Percentiles rank a stretch among this genome's conserved stretches.
Evolutionary conservation across 345 rosid genomes (phyloP).

Genomic region (Corymbia maculata): DNA sequence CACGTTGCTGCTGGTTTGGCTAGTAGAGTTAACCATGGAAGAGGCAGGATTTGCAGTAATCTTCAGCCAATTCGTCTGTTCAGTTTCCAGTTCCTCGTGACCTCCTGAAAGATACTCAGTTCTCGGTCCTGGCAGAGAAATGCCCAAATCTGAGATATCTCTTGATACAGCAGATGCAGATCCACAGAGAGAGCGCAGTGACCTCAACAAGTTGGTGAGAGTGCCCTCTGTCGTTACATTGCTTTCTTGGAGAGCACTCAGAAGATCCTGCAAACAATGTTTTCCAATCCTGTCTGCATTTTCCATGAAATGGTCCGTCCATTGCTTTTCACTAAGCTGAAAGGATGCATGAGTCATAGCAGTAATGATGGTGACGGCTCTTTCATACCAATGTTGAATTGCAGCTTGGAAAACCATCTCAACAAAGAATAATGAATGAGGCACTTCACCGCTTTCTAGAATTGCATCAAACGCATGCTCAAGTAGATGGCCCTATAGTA

Average conservation of each 20-base stretch:
- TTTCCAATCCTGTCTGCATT: conserved; percentile 22
- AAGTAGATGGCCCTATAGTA: conserved; percentile 56
- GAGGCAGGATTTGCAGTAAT: neutral
- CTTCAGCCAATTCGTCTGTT: neutral
- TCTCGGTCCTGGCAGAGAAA: neutral
- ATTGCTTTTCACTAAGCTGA: conserved; percentile 66
- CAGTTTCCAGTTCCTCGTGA: neutral
- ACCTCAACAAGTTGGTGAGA: conserved; percentile 47
- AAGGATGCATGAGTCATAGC: conserved; percentile 67
- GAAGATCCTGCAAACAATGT: conserved; percentile 34
- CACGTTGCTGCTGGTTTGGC: fast-evolving
- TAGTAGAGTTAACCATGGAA: neutral
- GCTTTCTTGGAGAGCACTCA: conserved; percentile 34
- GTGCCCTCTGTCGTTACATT: conserved; percentile 42
- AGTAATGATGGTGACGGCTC: conserved; percentile 47
- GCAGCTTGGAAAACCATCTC: conserved; percentile 67
- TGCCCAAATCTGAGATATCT: neutral
- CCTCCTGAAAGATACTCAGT: neutral
- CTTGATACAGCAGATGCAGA: neutral
- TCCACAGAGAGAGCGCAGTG: conserved; percentile 27
- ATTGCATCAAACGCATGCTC: conserved; percentile 77
- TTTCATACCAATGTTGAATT: conserved; percentile 41
- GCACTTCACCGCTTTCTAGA: conserved; percentile 84
- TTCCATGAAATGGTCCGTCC: conserved; percentile 47
- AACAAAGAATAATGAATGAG: conserved; percentile 42